Evolutionary conservation across 2,329 filamentous ascomycete genomes (phyloP).

Genomic region (Fusarium tanahbumbuense): DNA sequence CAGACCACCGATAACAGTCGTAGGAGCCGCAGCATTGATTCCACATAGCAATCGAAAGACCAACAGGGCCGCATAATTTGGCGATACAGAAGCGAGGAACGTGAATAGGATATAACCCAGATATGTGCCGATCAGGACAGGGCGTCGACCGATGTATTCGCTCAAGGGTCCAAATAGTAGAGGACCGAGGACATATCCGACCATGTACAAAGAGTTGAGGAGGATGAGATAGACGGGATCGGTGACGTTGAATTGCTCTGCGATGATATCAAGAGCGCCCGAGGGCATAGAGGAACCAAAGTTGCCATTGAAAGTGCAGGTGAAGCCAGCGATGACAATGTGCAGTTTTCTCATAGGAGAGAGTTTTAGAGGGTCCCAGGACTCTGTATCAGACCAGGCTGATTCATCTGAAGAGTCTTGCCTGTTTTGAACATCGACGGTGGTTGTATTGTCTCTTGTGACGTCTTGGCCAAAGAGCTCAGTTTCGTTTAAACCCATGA

Average conservation of each 20-base stretch:
- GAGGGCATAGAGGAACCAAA: constrained; percentile 53
- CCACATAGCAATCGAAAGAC: constrained; percentile 54
- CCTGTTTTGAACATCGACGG: constrained; percentile 12
- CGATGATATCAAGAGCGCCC: constrained; percentile 52
- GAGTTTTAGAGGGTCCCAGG: constrained; percentile 48
- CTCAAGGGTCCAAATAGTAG: constrained; percentile 52
- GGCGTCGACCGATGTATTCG: constrained; percentile 51
- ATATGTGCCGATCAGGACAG: constrained; percentile 51
- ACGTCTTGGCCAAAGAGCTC: constrained; percentile 14
- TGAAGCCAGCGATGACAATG: constrained; percentile 52
- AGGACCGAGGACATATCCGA: constrained; percentile 51
- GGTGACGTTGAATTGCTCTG: constrained; percentile 46
- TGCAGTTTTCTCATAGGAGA: constrained; percentile 50
- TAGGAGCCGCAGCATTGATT: constrained; percentile 51
- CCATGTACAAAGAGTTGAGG: constrained; percentile 53
- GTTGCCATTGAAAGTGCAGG: constrained; percentile 53
- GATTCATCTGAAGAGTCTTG: constrained; percentile 38
- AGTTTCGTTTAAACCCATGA: constrained; percentile 27
- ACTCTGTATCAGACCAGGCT: constrained; percentile 33
- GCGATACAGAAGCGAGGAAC: constrained; percentile 53
- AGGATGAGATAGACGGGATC: constrained; percentile 46
- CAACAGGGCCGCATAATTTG: constrained; percentile 58
- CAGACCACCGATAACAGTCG: constrained; percentile 50
- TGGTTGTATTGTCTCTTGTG: constrained; percentile 2
- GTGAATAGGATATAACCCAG: constrained; percentile 51